These are phyloP conservation scores for Amauroascus verrucosus DNA, from an alignment of 2,329 filamentous ascomycete species.

Conservation along the genomic window DNA sequence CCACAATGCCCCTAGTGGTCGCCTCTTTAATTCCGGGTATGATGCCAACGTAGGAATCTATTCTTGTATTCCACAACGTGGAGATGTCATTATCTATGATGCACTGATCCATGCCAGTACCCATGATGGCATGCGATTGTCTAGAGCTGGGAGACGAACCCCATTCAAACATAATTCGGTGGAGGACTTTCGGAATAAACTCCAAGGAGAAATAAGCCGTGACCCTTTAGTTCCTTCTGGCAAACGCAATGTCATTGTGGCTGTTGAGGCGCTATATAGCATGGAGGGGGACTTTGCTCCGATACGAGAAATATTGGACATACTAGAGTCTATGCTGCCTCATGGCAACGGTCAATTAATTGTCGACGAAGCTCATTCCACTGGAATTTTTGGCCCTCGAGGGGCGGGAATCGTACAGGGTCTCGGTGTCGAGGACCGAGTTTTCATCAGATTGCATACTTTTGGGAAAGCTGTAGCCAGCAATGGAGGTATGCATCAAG, in stretches of 20 bases:
- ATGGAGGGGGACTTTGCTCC: constrained; percentile 73
- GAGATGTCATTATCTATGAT: constrained; percentile 59
- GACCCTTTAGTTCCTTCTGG: constrained; percentile 32
- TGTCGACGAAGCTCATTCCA: constrained; percentile 48
- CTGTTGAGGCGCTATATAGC: constrained; percentile 62
- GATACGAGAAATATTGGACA: constrained; percentile 48
- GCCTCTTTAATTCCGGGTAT: constrained; percentile 56
- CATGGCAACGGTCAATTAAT: constrained; percentile 46
- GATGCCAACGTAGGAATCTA: constrained; percentile 58
- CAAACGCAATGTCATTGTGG: constrained; percentile 52
- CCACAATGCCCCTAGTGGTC: constrained; percentile 47
- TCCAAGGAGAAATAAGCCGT: constrained; percentile 24
- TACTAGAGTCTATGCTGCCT: constrained; percentile 48
- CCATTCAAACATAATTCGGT: constrained; percentile 42
- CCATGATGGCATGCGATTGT: constrained; percentile 64
- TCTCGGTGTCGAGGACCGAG: constrained; percentile 42
- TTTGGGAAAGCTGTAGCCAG: constrained; percentile 48
- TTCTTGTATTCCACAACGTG: constrained; percentile 49
- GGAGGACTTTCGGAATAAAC: constrained; percentile 28
- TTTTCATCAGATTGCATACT: constrained; percentile 43
- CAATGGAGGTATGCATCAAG: constrained; percentile 59
- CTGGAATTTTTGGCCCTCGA: constrained; percentile 41
- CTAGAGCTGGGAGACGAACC: constrained; percentile 42
- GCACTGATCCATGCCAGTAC: constrained; percentile 67
- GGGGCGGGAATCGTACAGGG: constrained; percentile 43